Evolutionary conservation across 2,329 filamentous ascomycete species (phyloP).

Genomic region (Paraconiothyrium brasiliense): DNA sequence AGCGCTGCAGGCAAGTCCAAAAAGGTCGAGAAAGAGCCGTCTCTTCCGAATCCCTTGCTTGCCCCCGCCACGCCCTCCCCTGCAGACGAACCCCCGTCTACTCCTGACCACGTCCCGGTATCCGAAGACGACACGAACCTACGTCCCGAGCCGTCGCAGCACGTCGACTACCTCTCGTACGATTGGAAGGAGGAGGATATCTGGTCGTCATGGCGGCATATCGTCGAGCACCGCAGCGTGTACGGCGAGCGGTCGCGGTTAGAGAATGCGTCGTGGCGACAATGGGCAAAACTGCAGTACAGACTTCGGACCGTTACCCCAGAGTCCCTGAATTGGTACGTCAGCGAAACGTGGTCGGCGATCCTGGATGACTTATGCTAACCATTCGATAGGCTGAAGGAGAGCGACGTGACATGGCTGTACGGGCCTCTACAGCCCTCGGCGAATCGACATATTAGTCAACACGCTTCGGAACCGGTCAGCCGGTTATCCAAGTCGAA

Average conservation of each 20-base stretch:
- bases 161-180: conserved; percentile 96
- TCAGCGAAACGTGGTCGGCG: conserved; percentile 33
- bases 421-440: conserved; percentile 91
- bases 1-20: conserved; percentile 25
- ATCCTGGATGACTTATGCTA: conserved; percentile 32
- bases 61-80: conserved; percentile 57
- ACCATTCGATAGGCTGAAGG: conserved; percentile 78
- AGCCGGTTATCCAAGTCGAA: conserved; percentile 68
- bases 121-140: conserved; percentile 84
- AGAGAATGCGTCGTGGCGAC: conserved; percentile 97
- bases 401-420: conserved; percentile 96
- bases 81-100: conserved; percentile 57
- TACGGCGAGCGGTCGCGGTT: conserved; percentile 84
- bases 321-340: conserved; percentile 91
- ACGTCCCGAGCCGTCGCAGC: conserved; percentile 77
- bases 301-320: conserved; percentile 87
- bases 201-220: conserved; percentile 96
- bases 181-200: conserved; percentile 96
- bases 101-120: conserved; percentile 63
- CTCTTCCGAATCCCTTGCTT: conserved; percentile 52
- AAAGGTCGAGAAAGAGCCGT: conserved; percentile 26
- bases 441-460: conserved; percentile 62
- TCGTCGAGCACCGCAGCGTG: conserved; percentile 79
- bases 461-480: conserved; percentile 59
- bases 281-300: conserved; percentile 94